These are phyloP conservation scores for Ceratobasidium sp. DNA, from an alignment of 1,284 basidiomycete genomes.

Conservation along the genomic window DNA sequence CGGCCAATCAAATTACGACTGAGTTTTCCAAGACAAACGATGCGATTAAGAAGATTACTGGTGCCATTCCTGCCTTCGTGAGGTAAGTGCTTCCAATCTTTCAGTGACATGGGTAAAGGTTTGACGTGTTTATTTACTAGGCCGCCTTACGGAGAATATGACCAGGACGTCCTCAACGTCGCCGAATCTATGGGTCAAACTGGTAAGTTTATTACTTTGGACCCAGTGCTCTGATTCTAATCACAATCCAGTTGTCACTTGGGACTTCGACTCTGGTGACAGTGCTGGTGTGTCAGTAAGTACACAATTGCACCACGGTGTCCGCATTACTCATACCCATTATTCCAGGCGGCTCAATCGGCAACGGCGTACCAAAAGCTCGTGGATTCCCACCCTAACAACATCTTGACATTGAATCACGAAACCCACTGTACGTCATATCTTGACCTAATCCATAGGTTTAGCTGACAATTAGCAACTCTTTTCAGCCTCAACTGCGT, in stretches of 20 bases:
- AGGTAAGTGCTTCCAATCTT: constrained; percentile 20
- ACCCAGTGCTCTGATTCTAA: not conserved
- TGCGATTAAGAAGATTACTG: constrained; percentile 21
- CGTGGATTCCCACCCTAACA: constrained; percentile 22
- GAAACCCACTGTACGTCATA: constrained; percentile 34
- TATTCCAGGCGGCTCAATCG: not conserved
- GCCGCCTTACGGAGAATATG: constrained; percentile 44
- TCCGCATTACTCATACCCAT: not conserved
- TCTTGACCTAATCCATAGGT: not conserved
- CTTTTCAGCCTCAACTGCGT: not conserved
- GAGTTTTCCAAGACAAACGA: constrained; percentile 16
- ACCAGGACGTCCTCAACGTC: constrained; percentile 13
- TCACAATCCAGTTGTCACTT: constrained; percentile 34
- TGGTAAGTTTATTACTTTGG: constrained; percentile 7
- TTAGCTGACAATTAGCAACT: not conserved
- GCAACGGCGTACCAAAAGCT: not conserved
- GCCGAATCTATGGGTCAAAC: constrained; percentile 11
- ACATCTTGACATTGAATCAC: constrained; percentile 43
- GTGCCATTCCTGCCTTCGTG: constrained; percentile 41
- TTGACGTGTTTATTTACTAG: not conserved
- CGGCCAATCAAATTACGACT: not conserved
- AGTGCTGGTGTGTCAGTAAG: constrained; percentile 26
- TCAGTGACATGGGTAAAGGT: no score
- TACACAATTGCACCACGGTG: not conserved
- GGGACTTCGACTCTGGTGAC: constrained; percentile 46